Evolutionary conservation across 2,329 filamentous ascomycete species (phyloP), one percentile per base, ranked within the genome.

Genomic region (Didymellaceae sp.): DNA sequence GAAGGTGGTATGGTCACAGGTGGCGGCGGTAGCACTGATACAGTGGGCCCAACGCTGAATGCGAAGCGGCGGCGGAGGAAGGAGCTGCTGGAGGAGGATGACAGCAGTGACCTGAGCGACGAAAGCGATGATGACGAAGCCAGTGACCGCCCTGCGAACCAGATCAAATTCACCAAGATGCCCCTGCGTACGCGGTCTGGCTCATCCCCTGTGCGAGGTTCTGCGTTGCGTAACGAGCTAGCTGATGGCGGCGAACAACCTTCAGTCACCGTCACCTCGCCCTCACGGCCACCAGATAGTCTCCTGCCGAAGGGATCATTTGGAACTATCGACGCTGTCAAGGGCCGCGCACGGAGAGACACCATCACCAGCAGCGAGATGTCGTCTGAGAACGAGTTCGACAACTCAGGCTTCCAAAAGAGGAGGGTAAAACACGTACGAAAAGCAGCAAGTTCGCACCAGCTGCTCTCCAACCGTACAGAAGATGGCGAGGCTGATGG

Each of bases 161-260:
- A 95, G 71, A 96, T 97, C 71, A 92, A 93, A 68, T 99, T 99
- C 74, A 86, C 89, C 39, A 97, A 97, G 75, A 93, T 97, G 90
- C 93, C 94, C 1, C 82, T 96, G 33, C 85, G 92, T 22, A 86
- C 86, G 59, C 86, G 93, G 47, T 90, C 92, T 20, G 93, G 90
- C 9, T 97, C 92, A 0, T 97, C 93, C 38, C 93, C 93, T 3
- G 86, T 89, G 28, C 70, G 60, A 17, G 68, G 69, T 28, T 73
- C 70, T 10, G 61, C 67, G 16, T 47, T 73, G 26, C 86, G 90
- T 59, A 84, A 82, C 11, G 86, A 86, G 13, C 84, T 72, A 11
- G 55, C 61, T 21, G 68, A 70, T 20, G 61, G 82, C 52, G 73
- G 80, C 34, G 85, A 87, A 31, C 69, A 73, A 2, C 72, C 74